Evolutionary conservation across 2,329 filamentous ascomycete genomes (phyloP).

Genomic region (Curvularia lunata): DNA sequence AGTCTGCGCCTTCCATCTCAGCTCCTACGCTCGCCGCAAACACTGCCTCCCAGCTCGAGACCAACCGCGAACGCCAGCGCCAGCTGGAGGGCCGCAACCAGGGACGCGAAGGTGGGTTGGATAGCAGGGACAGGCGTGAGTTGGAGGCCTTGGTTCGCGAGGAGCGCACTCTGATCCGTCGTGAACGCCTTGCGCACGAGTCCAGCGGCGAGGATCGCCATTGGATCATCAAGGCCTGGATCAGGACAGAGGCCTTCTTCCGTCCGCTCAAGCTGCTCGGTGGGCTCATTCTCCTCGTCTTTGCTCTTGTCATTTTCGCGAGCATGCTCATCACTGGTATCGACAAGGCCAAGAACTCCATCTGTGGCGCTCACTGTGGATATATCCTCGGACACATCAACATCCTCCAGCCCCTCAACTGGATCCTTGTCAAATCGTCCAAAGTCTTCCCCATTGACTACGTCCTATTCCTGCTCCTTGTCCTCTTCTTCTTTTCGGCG

Average conservation of each 20-base stretch:
- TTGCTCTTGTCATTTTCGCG: slow-evolving; percentile 79
- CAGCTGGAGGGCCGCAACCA: slow-evolving; percentile 87
- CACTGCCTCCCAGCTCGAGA: slow-evolving; percentile 79
- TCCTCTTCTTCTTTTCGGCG: slow-evolving; percentile 86
- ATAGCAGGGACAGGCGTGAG: slow-evolving; percentile 85
- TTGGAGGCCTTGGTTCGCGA: slow-evolving; percentile 86
- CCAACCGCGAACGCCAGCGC: slow-evolving; percentile 88
- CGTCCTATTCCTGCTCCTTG: slow-evolving; percentile 80
- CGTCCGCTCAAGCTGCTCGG: slow-evolving; percentile 87
- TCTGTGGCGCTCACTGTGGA: slow-evolving; percentile 88
- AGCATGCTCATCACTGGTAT: slow-evolving; percentile 96
- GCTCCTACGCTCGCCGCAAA: slow-evolving; percentile 77
- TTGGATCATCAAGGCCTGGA: slow-evolving; percentile 75
- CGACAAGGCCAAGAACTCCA: slow-evolving; percentile 94
- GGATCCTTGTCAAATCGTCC: slow-evolving; percentile 80
- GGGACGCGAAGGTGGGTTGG: slow-evolving; percentile 75
- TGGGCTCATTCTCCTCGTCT: slow-evolving; percentile 75
- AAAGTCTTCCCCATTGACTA: slow-evolving; percentile 92
- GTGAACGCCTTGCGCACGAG: slow-evolving; percentile 85
- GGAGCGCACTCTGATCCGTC: slow-evolving; percentile 88
- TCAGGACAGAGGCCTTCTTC: slow-evolving; percentile 80
- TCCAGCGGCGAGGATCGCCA: slow-evolving; percentile 78
- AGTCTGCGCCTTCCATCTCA: slow-evolving; percentile 85
- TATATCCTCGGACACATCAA: slow-evolving; percentile 89
- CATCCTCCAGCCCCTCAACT: slow-evolving; percentile 95